Conservation (phyloP, 441 rosid species). For the Populus tomentosa region DNA sequence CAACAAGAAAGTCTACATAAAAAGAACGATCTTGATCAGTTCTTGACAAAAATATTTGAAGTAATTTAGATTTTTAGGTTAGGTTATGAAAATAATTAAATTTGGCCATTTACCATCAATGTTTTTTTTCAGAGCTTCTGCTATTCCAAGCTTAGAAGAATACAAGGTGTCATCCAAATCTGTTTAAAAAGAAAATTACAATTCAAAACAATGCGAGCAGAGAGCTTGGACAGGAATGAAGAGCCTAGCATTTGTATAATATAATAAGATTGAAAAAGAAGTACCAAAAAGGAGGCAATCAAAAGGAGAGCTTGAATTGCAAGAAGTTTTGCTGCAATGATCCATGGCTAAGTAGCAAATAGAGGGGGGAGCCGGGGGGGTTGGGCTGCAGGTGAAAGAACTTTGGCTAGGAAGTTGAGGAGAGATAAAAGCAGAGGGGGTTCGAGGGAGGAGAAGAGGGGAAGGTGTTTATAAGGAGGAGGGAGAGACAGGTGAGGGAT, state of each 20-base stretch:
- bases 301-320: constrained; percentile 38
- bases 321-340: constrained; percentile 14
- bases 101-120: constrained; percentile 50
- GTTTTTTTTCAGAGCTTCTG: constrained; percentile 57
- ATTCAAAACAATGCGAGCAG: background rate
- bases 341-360: constrained; percentile 31
- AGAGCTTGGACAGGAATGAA: background rate
- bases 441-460: background rate
- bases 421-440: background rate
- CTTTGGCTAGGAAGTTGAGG: no score
- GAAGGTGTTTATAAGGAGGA: background rate
- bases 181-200: constrained; percentile 14
- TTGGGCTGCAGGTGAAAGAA: background rate
- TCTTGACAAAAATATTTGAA: background rate
- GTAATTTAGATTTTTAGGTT: background rate
- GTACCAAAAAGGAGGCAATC: constrained; percentile 39
- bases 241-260: background rate
- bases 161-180: constrained; percentile 95
- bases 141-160: constrained; percentile 57
- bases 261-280: background rate
- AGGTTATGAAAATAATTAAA: background rate
- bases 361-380: background rate
- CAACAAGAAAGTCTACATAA: constrained; percentile 56
- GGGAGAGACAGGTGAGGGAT: background rate
- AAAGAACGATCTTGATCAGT: background rate